Evolutionary conservation across 2,329 filamentous ascomycete species (phyloP).

Genomic region (Chrysoporthe austroafricana): DNA sequence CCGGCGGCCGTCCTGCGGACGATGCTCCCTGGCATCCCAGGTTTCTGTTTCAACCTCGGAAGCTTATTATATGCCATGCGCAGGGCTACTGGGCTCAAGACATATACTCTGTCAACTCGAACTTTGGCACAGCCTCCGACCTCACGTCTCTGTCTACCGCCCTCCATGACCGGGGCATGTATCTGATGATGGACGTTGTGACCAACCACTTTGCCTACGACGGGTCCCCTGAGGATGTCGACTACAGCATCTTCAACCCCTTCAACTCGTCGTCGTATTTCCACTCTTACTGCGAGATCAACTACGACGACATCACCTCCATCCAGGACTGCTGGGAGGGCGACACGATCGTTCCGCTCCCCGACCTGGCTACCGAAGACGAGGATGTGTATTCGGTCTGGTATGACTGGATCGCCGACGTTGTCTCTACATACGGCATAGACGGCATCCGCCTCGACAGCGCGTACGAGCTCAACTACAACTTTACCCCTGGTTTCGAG

Average conservation of each 20-base stretch:
- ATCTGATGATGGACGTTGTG: slow-evolving; percentile 61
- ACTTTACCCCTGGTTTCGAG: slow-evolving; percentile 52
- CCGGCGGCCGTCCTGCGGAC: too few relatives aligned
- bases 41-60: neutral
- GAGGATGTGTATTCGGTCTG: slow-evolving; percentile 47
- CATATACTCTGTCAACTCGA: slow-evolving; percentile 51
- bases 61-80: slow-evolving; percentile 32
- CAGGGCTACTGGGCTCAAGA: slow-evolving; percentile 59
- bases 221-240: slow-evolving; percentile 50
- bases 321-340: slow-evolving; percentile 53
- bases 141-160: slow-evolving; percentile 52
- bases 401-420: slow-evolving; percentile 50
- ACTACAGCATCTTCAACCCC: slow-evolving; percentile 58
- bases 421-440: slow-evolving; percentile 57
- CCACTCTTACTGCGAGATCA: slow-evolving; percentile 56
- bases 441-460: slow-evolving; percentile 55
- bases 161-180: slow-evolving; percentile 58
- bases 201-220: slow-evolving; percentile 60
- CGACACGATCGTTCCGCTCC: slow-evolving; percentile 50
- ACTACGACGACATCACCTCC: slow-evolving; percentile 52
- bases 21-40: neutral
- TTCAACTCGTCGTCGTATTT: slow-evolving; percentile 59
- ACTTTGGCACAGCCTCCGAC: slow-evolving; percentile 55
- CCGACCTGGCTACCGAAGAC: slow-evolving; percentile 54
- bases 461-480: slow-evolving; percentile 51